Conservation (phyloP, 371 early-diverging fungal genomes). For the Actinomucor elegans region DNA sequence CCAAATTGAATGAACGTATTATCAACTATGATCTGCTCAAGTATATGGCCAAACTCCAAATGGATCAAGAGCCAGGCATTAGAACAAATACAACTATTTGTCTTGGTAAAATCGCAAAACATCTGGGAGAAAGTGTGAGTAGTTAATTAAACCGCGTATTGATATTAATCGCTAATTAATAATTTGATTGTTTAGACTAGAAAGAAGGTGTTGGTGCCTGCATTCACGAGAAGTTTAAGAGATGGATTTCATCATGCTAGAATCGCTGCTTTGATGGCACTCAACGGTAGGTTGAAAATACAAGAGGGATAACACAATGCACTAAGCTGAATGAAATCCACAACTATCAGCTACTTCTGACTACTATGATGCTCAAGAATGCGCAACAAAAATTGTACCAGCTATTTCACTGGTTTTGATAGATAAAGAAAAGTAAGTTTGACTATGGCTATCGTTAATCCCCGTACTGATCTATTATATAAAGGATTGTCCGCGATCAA, state of each 20-base stretch:
- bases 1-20: conserved; percentile 68
- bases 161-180: no score
- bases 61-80: conserved; percentile 94
- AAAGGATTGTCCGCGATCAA: conserved; percentile 74
- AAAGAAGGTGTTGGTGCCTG: conserved; percentile 78
- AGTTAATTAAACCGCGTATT: no score
- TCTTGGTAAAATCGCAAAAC: conserved; percentile 82
- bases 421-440: conserved; percentile 79
- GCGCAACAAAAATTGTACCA: conserved; percentile 76
- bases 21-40: conserved; percentile 86
- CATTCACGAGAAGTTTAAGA: conserved; percentile 78
- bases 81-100: conserved; percentile 94
- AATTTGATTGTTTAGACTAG: conserved; percentile 55
- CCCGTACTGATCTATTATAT: neutral
- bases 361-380: conserved; percentile 72
- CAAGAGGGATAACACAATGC: no score
- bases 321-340: neutral
- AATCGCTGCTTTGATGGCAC: conserved; percentile 85
- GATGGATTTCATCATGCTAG: conserved; percentile 94
- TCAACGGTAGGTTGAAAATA: conserved; percentile 63
- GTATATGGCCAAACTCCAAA: conserved; percentile 83
- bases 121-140: conserved; percentile 71
- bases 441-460: neutral
- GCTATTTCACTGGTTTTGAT: conserved; percentile 70
- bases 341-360: conserved; percentile 64